Percentiles rank a stretch among this genome's conserved stretches.
phyloP scores from a whole-genome alignment of 2,329 filamentous ascomycete genomes.

The Fusarium fujikuroi region DNA sequence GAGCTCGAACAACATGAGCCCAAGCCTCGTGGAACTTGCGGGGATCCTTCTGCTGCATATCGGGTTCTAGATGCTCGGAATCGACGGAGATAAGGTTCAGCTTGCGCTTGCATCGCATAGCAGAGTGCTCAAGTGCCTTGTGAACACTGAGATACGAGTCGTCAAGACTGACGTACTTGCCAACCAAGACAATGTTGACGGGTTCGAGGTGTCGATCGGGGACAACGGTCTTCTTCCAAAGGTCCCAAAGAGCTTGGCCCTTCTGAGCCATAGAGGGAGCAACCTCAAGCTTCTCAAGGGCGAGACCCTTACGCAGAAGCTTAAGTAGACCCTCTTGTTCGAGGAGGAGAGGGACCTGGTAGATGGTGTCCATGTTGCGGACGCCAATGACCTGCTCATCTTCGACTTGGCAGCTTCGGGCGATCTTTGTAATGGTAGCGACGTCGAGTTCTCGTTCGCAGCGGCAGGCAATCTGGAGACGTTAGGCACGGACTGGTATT shows the following conservation, averaged over 20 bases:
- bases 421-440: constrained; percentile 85
- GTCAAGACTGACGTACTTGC: constrained; percentile 87
- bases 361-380: constrained; percentile 87
- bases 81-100: constrained; percentile 88
- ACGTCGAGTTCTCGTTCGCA: constrained; percentile 82
- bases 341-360: constrained; percentile 94
- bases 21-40: constrained; percentile 86
- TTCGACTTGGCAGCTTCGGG: constrained; percentile 88
- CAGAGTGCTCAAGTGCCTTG: constrained; percentile 90
- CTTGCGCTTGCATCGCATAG: constrained; percentile 85
- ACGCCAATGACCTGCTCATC: constrained; percentile 88
- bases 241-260: constrained; percentile 77
- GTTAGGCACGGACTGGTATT: constrained; percentile 1
- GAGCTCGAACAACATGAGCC: constrained; percentile 78
- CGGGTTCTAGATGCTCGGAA: constrained; percentile 81
- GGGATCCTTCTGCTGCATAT: constrained; percentile 69
- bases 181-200: constrained; percentile 86
- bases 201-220: constrained; percentile 72
- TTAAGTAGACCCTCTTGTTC: constrained; percentile 80
- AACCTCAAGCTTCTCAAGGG: constrained; percentile 68
- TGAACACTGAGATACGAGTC: constrained; percentile 86
- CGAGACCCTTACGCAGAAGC: constrained; percentile 72
- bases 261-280: constrained; percentile 65
- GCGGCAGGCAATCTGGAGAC: constrained; percentile 83
- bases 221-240: constrained; percentile 79